A percentile compares a stretch with the other conserved stretches of the same genome.
phyloP scores from a whole-genome alignment of 108 stramenopile genomes.

The Aurantiochytrium sp. region DNA sequence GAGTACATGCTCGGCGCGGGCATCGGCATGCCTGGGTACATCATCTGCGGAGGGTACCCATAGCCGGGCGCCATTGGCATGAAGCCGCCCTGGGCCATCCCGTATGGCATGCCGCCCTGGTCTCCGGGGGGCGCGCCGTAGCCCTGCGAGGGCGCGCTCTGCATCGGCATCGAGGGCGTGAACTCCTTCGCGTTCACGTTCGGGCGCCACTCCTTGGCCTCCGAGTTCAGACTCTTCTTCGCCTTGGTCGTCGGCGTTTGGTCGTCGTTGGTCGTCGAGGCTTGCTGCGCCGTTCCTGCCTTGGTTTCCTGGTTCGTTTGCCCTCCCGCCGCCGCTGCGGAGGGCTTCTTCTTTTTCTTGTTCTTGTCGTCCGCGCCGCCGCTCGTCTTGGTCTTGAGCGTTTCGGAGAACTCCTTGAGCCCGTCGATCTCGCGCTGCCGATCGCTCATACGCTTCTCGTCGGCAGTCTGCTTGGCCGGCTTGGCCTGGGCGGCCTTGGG shows the following conservation, averaged over 20 bases:
- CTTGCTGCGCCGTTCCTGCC: not conserved
- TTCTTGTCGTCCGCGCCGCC: not conserved
- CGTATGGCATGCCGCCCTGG: not conserved
- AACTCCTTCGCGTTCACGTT: not conserved
- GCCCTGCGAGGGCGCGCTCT: not conserved
- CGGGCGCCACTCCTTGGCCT: not conserved
- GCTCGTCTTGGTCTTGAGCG: not conserved
- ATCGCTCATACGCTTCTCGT: not conserved
- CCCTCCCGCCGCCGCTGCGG: not conserved
- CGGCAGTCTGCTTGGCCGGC: not conserved
- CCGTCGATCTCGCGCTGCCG: conserved; percentile 12
- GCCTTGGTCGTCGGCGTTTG: not conserved
- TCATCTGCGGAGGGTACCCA: not conserved
- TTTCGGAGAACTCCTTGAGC: not conserved
- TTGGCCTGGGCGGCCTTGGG: not conserved
- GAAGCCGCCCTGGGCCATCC: not conserved
- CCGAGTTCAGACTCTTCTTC: not conserved
- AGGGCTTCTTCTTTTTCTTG: not conserved
- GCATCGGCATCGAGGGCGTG: not conserved
- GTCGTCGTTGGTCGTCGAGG: no score
- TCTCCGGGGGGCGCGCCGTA: not conserved
- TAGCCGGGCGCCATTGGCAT: not conserved
- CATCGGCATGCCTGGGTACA: not conserved
- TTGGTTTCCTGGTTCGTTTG: not conserved
- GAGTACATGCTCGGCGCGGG: not conserved